These are phyloP conservation scores for Alternaria angustiovoidea DNA, from an alignment of 2,329 filamentous ascomycete species.

Conservation along the genomic window DNA sequence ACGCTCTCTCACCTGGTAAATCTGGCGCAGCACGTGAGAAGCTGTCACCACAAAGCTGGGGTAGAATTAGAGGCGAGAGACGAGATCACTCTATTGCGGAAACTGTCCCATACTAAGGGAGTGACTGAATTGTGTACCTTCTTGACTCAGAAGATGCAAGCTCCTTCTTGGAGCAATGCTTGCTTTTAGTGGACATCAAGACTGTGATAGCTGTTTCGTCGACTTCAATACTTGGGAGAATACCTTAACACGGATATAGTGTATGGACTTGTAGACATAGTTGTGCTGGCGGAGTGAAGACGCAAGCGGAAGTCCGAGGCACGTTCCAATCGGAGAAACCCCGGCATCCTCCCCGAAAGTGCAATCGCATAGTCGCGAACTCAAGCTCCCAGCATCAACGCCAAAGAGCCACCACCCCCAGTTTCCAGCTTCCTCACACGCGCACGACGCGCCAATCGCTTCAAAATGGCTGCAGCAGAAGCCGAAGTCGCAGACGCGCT, in stretches of 20 bases:
- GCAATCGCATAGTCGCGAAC: conserved; percentile 20
- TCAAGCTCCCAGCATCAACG: conserved; percentile 4
- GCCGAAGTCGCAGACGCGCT: conserved; percentile 70
- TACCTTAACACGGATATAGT: neutral
- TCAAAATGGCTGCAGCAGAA: conserved; percentile 36
- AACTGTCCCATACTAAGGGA: too few species aligned
- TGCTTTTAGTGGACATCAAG: too few species aligned
- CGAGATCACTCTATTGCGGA: too few species aligned
- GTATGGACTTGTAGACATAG: neutral
- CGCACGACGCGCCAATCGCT: conserved; percentile 21
- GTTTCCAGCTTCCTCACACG: conserved; percentile 2
- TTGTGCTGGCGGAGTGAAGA: neutral
- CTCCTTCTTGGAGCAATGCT: too few species aligned
- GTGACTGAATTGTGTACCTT: too few species aligned
- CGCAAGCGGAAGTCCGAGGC: conserved; percentile 8
- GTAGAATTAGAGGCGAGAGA: too few species aligned
- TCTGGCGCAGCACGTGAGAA: too few species aligned
- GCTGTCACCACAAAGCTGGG: too few species aligned
- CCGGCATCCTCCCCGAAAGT: conserved; percentile 20
- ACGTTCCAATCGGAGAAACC: conserved; percentile 21
- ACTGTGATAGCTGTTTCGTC: too few species aligned
- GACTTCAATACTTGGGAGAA: neutral
- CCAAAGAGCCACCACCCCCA: neutral
- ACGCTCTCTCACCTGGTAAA: too few species aligned
- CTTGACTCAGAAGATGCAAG: too few species aligned